Evolutionary conservation across 148 eudicot genomes (phyloP).

Genomic region (Diospyros kaki): DNA sequence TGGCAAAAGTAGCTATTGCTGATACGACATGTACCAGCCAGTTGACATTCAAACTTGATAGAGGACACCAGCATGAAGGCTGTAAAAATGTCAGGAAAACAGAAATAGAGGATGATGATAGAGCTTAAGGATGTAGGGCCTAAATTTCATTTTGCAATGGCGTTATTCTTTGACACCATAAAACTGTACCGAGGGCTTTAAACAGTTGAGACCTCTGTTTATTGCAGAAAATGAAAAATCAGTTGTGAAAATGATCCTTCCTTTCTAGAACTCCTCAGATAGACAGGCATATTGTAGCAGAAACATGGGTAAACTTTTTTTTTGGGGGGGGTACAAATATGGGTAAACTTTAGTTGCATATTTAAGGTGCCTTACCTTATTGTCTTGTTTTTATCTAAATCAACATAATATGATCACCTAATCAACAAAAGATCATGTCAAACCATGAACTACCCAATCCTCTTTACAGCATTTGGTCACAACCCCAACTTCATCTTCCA

Average conservation of each 20-base stretch:
- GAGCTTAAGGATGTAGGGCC: background rate
- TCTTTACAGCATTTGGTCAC: background rate
- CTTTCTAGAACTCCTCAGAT: background rate
- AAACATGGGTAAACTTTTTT: background rate
- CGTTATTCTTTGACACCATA: slow-evolving; percentile 2
- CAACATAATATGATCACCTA: no score
- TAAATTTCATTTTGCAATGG: background rate
- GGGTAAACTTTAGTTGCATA: background rate
- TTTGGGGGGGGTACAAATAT: no score
- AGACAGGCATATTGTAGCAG: background rate
- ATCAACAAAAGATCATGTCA: no score
- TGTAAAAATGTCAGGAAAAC: background rate
- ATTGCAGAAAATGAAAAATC: background rate
- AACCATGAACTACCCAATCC: background rate
- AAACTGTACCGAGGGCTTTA: background rate
- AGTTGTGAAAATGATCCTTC: background rate
- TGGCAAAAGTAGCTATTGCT: background rate
- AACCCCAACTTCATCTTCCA: background rate
- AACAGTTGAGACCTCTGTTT: no score
- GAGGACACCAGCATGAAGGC: background rate
- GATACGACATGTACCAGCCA: background rate
- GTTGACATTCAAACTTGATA: background rate
- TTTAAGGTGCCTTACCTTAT: background rate
- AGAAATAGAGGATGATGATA: background rate
- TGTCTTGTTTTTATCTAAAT: background rate